Base-by-base conservation (phyloP, 164 flowering plant genomes). In the Tetracentron sinense region DNA sequence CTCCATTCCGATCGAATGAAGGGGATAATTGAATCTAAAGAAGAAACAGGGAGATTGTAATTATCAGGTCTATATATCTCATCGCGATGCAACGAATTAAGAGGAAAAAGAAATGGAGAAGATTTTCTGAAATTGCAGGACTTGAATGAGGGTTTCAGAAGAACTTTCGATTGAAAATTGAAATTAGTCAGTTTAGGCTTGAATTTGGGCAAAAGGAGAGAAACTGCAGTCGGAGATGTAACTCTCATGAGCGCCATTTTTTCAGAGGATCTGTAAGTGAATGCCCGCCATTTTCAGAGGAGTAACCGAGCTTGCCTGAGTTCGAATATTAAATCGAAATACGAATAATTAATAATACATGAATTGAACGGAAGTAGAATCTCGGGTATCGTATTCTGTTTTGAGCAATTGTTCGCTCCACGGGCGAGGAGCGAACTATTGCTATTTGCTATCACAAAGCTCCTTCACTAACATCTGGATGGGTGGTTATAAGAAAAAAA, bases 1-100 rank as follows among this genome's bases (percentile, higher is more conserved):
- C 46, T 68, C 83, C 78, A 77, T 27, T 94, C 81, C 28, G 94
- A 68, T 54, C 67, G 77, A 29, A 91, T 56, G 64, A 52, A 89
- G 60, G 97, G 96, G 47, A 70, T 80, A 54, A 88, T 74, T 21
- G 70, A 64, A 14, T 66, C 26, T 4, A 76, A 48, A 30, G 67
- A 81, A 47, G 56, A 81, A 2, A 44, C 35, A 47, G 50, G 30
- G 28, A 42, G 4, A 7, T 56, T 61, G 3, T 17, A 25, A 2
- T 19, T 4, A 7, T 56, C 25, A 14, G 54, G 11, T 35, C 35
- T 50, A 17, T 38, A 33, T 21, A 35, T 63, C 22, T 33, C 52
- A 4, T 49, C 26, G 7, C 33, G 22, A 21, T 17, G 12, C 17
- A 27, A 3, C 48, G 62, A 49, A 29, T 65, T 57, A 3, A 30